Evolutionary conservation across 1,139 yeast genomes (phyloP).

Genomic region (Lodderomyces elongisporus): DNA sequence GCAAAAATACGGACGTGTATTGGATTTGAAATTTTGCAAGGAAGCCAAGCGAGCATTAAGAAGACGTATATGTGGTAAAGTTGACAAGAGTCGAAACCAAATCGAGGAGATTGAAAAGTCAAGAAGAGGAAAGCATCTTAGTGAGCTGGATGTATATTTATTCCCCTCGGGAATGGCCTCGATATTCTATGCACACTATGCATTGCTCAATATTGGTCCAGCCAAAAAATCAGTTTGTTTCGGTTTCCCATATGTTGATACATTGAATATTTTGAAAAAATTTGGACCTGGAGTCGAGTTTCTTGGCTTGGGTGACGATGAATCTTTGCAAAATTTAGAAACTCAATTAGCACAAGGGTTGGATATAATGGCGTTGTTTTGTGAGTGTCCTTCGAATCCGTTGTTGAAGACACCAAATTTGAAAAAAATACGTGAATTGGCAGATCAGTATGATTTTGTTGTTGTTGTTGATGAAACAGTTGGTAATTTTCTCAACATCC

Average conservation of each 20-base stretch:
- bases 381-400: slow-evolving; percentile 95
- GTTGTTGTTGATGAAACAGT: slow-evolving; percentile 91
- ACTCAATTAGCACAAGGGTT: slow-evolving; percentile 49
- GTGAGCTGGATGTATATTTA: slow-evolving; percentile 68
- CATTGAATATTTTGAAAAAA: slow-evolving; percentile 75
- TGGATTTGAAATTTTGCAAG: slow-evolving; percentile 69
- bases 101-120: slow-evolving; percentile 28
- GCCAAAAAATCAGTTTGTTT: slow-evolving; percentile 67
- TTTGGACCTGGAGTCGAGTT: slow-evolving; percentile 88
- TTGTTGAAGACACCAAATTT: slow-evolving; percentile 79
- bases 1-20: slow-evolving; percentile 84
- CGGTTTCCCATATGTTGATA: slow-evolving; percentile 95
- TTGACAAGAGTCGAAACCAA: slow-evolving; percentile 40
- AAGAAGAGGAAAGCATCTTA: slow-evolving; percentile 30
- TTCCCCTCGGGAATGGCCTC: slow-evolving; percentile 94
- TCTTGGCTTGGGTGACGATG: slow-evolving; percentile 77
- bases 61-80: slow-evolving; percentile 69
- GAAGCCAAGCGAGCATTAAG: slow-evolving; percentile 73
- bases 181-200: slow-evolving; percentile 76
- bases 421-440: slow-evolving; percentile 53
- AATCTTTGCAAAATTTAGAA: slow-evolving; percentile 64
- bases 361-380: slow-evolving; percentile 65
- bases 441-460: slow-evolving; percentile 66
- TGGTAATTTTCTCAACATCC: slow-evolving; percentile 82
- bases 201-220: slow-evolving; percentile 37